These are phyloP conservation scores for Ustilago crameri DNA, from an alignment of 1,284 basidiomycete species.

Conservation along the genomic window DNA sequence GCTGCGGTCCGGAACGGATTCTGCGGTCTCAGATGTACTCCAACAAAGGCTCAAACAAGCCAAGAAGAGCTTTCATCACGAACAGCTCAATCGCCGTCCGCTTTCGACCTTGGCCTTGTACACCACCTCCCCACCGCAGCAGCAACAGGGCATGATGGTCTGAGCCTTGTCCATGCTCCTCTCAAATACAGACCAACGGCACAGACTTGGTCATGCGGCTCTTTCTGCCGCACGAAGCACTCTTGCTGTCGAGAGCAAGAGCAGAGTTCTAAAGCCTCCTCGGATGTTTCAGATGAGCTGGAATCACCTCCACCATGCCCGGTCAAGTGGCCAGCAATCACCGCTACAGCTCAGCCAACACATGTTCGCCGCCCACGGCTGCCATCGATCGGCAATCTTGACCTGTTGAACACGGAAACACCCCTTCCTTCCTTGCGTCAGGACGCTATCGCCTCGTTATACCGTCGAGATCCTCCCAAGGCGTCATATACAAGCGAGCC, in stretches of 20 bases:
- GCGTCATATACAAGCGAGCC: background rate
- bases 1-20: slow-evolving; percentile 9
- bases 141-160: background rate
- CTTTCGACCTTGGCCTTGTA: background rate
- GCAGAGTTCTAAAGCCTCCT: slow-evolving; percentile 13
- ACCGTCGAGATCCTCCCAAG: slow-evolving; percentile 13
- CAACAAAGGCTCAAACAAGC: background rate
- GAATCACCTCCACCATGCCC: slow-evolving; percentile 14
- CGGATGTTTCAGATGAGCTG: slow-evolving; percentile 24
- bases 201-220: slow-evolving; percentile 8
- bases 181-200: slow-evolving; percentile 1
- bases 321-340: slow-evolving; percentile 6
- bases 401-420: slow-evolving; percentile 17
- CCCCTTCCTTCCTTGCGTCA: slow-evolving; percentile 1
- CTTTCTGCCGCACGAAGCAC: slow-evolving; percentile 23
- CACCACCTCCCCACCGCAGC: slow-evolving; percentile 1
- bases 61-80: background rate
- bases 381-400: slow-evolving; percentile 24
- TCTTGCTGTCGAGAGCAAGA: slow-evolving; percentile 37
- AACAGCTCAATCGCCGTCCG: background rate
- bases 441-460: slow-evolving; percentile 21
- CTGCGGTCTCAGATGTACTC: slow-evolving; percentile 13
- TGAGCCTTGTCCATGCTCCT: background rate
- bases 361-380: slow-evolving; percentile 16
- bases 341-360: background rate